Conservation (phyloP, 2,329 filamentous ascomycete genomes). For the Aspergillus ochraceoroseus region DNA sequence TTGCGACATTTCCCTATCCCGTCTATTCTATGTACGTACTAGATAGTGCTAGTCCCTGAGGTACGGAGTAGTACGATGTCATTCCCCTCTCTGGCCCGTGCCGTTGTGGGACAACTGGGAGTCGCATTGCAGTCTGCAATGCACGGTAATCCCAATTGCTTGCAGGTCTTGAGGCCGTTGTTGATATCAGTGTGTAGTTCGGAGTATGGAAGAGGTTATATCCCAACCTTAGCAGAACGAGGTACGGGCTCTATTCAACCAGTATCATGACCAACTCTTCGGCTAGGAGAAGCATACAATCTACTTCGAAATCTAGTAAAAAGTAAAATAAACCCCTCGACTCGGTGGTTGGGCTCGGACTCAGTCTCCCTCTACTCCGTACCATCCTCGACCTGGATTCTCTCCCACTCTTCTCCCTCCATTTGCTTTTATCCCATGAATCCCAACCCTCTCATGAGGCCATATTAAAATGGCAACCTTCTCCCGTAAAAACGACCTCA, state of each 20-base stretch:
- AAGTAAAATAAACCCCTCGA: slow-evolving; percentile 1
- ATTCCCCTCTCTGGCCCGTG: slow-evolving; percentile 7
- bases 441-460: slow-evolving; percentile 7
- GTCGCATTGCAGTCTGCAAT: slow-evolving; percentile 13
- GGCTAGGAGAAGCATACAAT: background rate
- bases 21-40: background rate
- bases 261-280: too few relatives aligned
- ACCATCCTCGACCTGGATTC: slow-evolving; percentile 11
- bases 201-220: too few relatives aligned
- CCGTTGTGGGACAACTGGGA: slow-evolving; percentile 6
- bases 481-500: background rate
- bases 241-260: too few relatives aligned
- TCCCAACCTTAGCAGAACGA: too few relatives aligned
- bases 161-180: slow-evolving; percentile 3
- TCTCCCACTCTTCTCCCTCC: slow-evolving; percentile 10
- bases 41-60: background rate
- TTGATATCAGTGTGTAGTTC: too few relatives aligned
- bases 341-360: slow-evolving; percentile 1
- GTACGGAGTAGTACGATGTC: background rate
- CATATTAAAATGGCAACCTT: background rate
- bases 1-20: slow-evolving; percentile 4
- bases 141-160: slow-evolving; percentile 5
- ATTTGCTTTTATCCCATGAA: slow-evolving; percentile 7
- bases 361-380: background rate
- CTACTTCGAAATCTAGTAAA: too few relatives aligned